phyloP scores from a whole-genome alignment of 257 asterid genomes.

The Ballota nigra region DNA sequence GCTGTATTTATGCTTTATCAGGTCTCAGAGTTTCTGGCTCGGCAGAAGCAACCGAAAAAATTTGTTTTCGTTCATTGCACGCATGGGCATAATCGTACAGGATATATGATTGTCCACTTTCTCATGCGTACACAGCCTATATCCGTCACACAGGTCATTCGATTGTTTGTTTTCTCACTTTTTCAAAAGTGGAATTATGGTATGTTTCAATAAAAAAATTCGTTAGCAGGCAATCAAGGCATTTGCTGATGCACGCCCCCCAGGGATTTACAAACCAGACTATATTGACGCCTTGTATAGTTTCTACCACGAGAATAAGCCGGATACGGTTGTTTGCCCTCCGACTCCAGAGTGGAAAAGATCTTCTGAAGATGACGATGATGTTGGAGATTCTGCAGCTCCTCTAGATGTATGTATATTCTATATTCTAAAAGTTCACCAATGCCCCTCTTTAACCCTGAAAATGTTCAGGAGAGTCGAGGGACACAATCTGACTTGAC shows the following conservation, averaged over 20 bases:
- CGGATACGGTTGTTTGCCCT: slow-evolving; percentile 78
- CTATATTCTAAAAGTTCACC: neutral
- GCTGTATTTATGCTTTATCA: slow-evolving; percentile 29
- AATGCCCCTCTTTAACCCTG: neutral
- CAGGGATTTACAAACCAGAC: slow-evolving; percentile 94
- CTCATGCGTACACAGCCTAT: slow-evolving; percentile 77
- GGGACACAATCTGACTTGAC: slow-evolving; percentile 56
- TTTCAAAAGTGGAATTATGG: slow-evolving; percentile 16
- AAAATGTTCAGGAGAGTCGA: slow-evolving; percentile 62
- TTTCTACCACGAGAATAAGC: slow-evolving; percentile 89
- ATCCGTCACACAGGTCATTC: slow-evolving; percentile 82
- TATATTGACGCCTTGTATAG: slow-evolving; percentile 79
- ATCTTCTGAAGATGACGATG: slow-evolving; percentile 83
- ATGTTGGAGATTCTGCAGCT: slow-evolving; percentile 68
- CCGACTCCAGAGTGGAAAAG: slow-evolving; percentile 92
- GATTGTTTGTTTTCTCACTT: slow-evolving; percentile 8
- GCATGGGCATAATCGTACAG: slow-evolving; percentile 98
- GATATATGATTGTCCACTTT: slow-evolving; percentile 90
- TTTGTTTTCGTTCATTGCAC: slow-evolving; percentile 93
- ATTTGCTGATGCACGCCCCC: slow-evolving; percentile 92
- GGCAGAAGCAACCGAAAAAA: slow-evolving; percentile 73
- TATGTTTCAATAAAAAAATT: slow-evolving; percentile 12
- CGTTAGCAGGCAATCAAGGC: slow-evolving; percentile 68
- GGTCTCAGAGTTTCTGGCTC: slow-evolving; percentile 78
- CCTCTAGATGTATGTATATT: slow-evolving; percentile 47